Evolutionary conservation across 352 stramenopile genomes (phyloP).

Genomic region (Phytophthora pisi): DNA sequence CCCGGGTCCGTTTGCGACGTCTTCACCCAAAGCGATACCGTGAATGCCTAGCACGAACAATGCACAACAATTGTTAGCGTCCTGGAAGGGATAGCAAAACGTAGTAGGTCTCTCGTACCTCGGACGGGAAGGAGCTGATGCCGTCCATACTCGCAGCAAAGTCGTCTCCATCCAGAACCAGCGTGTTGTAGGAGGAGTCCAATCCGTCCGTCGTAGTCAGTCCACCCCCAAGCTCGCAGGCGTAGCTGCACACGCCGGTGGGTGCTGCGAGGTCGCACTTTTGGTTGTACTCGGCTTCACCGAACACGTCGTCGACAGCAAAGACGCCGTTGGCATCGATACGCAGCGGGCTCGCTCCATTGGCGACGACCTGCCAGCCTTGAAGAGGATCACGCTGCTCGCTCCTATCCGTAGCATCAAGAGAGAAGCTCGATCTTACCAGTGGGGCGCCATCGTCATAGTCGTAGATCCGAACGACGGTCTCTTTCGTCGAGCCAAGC

Average conservation of each 20-base stretch:
- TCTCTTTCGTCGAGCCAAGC: conserved; percentile 41
- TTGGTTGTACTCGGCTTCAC: conserved; percentile 68
- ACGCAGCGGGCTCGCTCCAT: conserved; percentile 48
- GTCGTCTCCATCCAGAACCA: conserved; percentile 45
- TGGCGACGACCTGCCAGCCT: conserved; percentile 61
- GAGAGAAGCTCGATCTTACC: conserved; percentile 38
- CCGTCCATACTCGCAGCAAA: conserved; percentile 46
- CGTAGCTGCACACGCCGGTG: conserved; percentile 53
- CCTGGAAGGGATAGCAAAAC: not conserved
- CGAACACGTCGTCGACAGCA: conserved; percentile 61
- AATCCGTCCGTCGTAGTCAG: conserved; percentile 26
- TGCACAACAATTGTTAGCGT: conserved; percentile 6
- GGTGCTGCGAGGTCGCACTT: conserved; percentile 65
- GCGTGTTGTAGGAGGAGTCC: conserved; percentile 33
- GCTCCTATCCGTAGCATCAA: not conserved
- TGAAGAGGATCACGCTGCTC: conserved; percentile 28
- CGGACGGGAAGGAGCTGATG: conserved; percentile 47
- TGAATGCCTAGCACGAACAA: conserved; percentile 43
- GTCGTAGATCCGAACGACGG: conserved; percentile 64
- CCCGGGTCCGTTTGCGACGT: conserved; percentile 36
- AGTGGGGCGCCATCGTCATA: conserved; percentile 49
- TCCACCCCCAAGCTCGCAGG: conserved; percentile 54
- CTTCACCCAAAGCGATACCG: conserved; percentile 68
- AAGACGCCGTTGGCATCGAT: conserved; percentile 64
- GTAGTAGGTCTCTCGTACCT: conserved; percentile 25